Conservation (phyloP, 805 yeast species). For the Candida xyloterini region DNA sequence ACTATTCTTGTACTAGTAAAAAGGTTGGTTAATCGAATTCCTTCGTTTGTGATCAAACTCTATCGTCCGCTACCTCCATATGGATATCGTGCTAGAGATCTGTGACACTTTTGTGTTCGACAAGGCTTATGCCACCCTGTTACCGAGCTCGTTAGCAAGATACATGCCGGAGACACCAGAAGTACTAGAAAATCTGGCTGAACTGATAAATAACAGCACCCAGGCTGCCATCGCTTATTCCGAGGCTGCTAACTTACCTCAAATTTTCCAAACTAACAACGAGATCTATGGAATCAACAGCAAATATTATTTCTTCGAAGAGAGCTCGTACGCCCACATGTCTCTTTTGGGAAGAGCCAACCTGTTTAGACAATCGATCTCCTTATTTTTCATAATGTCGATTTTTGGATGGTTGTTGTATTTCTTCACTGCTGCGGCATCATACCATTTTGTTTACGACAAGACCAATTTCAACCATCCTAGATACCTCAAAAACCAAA, state of each 20-base stretch:
- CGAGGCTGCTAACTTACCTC: constrained; percentile 27
- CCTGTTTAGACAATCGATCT: constrained; percentile 63
- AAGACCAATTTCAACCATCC: constrained; percentile 93
- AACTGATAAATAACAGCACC: constrained; percentile 26
- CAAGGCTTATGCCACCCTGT: constrained; percentile 60
- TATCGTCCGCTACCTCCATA: constrained; percentile 30
- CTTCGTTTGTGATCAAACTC: neutral
- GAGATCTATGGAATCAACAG: constrained; percentile 38
- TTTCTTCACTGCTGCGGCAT: constrained; percentile 67
- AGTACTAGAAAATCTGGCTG: constrained; percentile 22
- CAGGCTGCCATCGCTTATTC: constrained; percentile 19
- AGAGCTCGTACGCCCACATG: constrained; percentile 54
- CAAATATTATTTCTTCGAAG: constrained; percentile 56
- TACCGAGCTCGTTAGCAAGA: constrained; percentile 55
- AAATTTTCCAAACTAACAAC: constrained; percentile 23
- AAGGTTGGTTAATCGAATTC: neutral
- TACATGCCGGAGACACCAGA: constrained; percentile 30
- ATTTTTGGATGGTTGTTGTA: constrained; percentile 87
- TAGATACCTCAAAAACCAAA: constrained; percentile 89
- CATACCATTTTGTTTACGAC: constrained; percentile 79
- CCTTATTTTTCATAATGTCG: constrained; percentile 67
- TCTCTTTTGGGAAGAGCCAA: constrained; percentile 74
- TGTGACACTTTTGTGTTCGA: constrained; percentile 75
- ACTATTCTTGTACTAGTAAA: neutral
- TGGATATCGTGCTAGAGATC: constrained; percentile 91